phyloP scores from a whole-genome alignment of 2,329 filamentous ascomycete genomes.

The Zasmidium angulare region DNA sequence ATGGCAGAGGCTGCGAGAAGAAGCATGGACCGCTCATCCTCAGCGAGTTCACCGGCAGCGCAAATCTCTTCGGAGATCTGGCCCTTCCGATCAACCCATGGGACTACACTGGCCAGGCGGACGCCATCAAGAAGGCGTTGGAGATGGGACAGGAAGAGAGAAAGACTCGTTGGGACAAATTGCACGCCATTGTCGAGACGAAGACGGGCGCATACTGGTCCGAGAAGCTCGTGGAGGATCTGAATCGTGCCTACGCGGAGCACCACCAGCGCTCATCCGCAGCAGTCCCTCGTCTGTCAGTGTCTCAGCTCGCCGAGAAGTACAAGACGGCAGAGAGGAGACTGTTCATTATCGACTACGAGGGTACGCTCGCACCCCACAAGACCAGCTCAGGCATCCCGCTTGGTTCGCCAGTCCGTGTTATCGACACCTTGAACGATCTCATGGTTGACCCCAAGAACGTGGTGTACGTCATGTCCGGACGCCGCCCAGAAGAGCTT shows the following conservation, averaged over 20 bases:
- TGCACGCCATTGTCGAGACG: slow-evolving; percentile 71
- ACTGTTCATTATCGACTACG: slow-evolving; percentile 89
- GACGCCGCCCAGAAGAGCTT: slow-evolving; percentile 81
- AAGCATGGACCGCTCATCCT: slow-evolving; percentile 87
- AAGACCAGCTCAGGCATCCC: slow-evolving; percentile 82
- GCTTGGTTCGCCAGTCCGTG: slow-evolving; percentile 80
- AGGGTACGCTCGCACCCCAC: slow-evolving; percentile 87
- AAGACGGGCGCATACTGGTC: slow-evolving; percentile 89
- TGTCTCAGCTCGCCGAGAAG: slow-evolving; percentile 61
- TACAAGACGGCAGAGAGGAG: slow-evolving; percentile 68
- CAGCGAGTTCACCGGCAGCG: slow-evolving; percentile 92
- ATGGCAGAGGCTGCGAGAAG: slow-evolving; percentile 73
- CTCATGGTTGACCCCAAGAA: slow-evolving; percentile 78
- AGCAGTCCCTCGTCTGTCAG: slow-evolving; percentile 79
- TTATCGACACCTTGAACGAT: slow-evolving; percentile 79
- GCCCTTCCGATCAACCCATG: slow-evolving; percentile 90
- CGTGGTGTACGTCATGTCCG: slow-evolving; percentile 90
- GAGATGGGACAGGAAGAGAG: slow-evolving; percentile 79
- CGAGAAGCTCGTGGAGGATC: slow-evolving; percentile 67
- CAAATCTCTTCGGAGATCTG: slow-evolving; percentile 76
- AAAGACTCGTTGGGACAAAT: slow-evolving; percentile 67
- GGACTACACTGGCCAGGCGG: slow-evolving; percentile 79
- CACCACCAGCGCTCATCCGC: slow-evolving; percentile 82
- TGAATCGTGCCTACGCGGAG: slow-evolving; percentile 77
- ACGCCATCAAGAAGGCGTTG: slow-evolving; percentile 79